phyloP scores from a whole-genome alignment of 208 protist genomes.

The Lotmaria passim region DNA sequence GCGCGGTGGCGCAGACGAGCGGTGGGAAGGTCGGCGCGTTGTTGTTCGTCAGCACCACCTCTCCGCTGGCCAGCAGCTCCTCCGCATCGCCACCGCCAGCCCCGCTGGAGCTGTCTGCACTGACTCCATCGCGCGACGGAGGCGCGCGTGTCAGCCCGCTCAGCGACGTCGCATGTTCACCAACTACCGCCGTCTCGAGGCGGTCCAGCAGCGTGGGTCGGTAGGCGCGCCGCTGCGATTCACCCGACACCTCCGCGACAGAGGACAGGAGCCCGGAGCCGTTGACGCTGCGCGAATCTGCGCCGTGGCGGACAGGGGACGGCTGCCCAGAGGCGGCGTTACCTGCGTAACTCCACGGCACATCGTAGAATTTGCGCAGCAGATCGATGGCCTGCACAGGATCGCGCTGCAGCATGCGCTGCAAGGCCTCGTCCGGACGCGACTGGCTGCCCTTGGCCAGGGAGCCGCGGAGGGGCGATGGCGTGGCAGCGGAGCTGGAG shows the following conservation, averaged over 20 bases:
- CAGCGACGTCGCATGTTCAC: not conserved
- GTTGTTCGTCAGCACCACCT: slow-evolving; percentile 28
- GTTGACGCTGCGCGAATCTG: slow-evolving; percentile 23
- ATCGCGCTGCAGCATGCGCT: slow-evolving; percentile 49
- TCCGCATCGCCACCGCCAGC: not conserved
- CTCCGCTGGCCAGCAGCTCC: slow-evolving; percentile 2
- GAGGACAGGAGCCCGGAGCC: slow-evolving; percentile 18
- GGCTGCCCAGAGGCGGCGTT: not conserved
- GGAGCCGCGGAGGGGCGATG: slow-evolving; percentile 38
- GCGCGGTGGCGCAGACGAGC: slow-evolving; percentile 26
- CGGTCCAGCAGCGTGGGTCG: slow-evolving; percentile 21
- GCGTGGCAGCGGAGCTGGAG: slow-evolving; percentile 22
- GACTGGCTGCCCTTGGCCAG: slow-evolving; percentile 11
- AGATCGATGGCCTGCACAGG: slow-evolving; percentile 55
- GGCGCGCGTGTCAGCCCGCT: slow-evolving; percentile 11
- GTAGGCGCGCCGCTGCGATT: slow-evolving; percentile 14
- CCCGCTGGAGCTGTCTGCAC: not conserved
- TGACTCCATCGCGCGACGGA: not conserved
- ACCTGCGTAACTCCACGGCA: slow-evolving; percentile 21
- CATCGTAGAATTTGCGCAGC: slow-evolving; percentile 50
- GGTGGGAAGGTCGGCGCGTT: slow-evolving; percentile 12
- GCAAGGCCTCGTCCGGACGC: slow-evolving; percentile 42
- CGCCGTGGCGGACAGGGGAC: slow-evolving; percentile 6
- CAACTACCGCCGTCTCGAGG: slow-evolving; percentile 11
- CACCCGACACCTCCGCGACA: not conserved